Base-by-base conservation (phyloP, 208 protist genomes). In the Crithidia fasciculata region DNA sequence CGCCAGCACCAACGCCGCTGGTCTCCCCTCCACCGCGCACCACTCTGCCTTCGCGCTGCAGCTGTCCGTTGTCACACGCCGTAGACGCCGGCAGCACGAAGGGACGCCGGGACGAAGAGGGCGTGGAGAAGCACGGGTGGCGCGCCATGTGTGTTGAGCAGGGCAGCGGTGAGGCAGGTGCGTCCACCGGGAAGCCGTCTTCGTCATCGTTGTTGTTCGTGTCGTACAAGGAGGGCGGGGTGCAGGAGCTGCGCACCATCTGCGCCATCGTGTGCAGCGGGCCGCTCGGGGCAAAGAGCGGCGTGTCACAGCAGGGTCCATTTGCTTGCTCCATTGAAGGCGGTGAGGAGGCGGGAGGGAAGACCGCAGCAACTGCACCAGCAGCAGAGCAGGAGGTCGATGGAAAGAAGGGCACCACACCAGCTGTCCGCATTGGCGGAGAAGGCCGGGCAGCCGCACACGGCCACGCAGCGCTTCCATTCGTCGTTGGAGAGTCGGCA, bases 61-160 rank as follows among this genome's bases (percentile, higher is more conserved):
- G n/a, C 3, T 13, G 28, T 19, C 63, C 15, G 28, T 28, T 1
- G 28, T 6, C 40, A 39, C 40, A 36, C 0, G 64, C 52, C 28
- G 64, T 60, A 36, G 52, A 58, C 0, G 64, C 4, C 8, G 64
- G 64, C n/a, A 69, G 64, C 64, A 60, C 53, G 15, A 58, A 69
- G 0, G 64, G 47, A 2, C 52, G 40, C 2, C 64, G 4, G 2
- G 49, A 47, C 2, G 49, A 18, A 18, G 49, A 36, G 4, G 65
- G 50, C 18, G 58, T 68, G 73, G 13, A 40, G 59, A 52, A 58
- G 28, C 18, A 45, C 3, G 36, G 15, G 19, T 54, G 40, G 41
- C 61, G 73, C 43, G 41, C 19, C 12, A 40, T 50, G 43, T 58
- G 59, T 36, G 45, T 47, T 8, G 49, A 56, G 8, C 67, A 47